Percentiles rank a stretch among this genome's conserved stretches.
phyloP scores from a whole-genome alignment of 2,329 filamentous ascomycete genomes.

The Amauroascus niger region DNA sequence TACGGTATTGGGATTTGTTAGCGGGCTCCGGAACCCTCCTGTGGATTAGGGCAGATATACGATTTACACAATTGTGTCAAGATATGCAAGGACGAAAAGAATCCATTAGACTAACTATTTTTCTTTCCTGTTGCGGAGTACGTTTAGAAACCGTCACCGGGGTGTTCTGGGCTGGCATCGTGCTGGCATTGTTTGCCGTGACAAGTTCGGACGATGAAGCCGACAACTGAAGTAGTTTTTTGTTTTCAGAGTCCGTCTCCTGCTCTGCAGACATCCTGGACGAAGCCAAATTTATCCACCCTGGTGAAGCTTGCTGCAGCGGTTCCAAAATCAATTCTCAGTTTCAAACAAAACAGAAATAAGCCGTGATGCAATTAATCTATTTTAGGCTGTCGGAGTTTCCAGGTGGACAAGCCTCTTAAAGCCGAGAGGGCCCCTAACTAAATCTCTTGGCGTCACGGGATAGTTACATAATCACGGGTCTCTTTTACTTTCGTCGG shows the following conservation, averaged over 20 bases:
- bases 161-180: background rate
- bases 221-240: background rate
- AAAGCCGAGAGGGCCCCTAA: background rate
- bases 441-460: background rate
- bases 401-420: too few species aligned
- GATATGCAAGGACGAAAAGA: background rate
- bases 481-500: conserved; percentile 2
- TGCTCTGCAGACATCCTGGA: background rate
- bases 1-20: background rate
- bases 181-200: background rate
- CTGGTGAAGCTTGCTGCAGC: too few species aligned
- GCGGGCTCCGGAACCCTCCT: background rate
- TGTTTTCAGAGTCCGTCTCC: background rate
- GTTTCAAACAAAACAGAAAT: too few species aligned
- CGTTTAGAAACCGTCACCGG: background rate
- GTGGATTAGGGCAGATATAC: background rate
- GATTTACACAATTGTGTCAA: too few species aligned
- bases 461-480: background rate
- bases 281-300: too few species aligned
- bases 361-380: too few species aligned
- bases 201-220: background rate
- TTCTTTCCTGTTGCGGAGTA: conserved; percentile 21
- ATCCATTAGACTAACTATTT: conserved; percentile 21
- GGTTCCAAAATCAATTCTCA: too few species aligned
- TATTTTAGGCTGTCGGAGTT: too few species aligned